Evolutionary conservation across 805 yeast genomes (phyloP).

Genomic region (Kregervanrija pseudodelftensis): DNA sequence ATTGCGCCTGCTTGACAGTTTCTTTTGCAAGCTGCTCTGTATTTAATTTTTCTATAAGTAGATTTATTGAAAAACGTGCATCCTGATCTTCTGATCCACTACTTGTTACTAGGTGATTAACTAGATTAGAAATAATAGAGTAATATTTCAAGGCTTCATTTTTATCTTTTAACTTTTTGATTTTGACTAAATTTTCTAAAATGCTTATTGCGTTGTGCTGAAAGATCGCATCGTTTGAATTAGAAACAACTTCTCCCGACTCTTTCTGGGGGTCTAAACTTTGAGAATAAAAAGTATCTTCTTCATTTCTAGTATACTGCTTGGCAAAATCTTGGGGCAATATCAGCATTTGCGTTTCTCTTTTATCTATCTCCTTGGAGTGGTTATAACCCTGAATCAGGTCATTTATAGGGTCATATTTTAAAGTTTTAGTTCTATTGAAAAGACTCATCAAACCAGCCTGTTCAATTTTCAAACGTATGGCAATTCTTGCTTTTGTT

Average conservation of each 20-base stretch:
- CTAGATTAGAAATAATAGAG: conserved; percentile 27
- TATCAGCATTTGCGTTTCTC: conserved; percentile 14
- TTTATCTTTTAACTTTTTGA: conserved; percentile 29
- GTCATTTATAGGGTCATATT: conserved; percentile 53
- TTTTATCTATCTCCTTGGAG: conserved; percentile 47
- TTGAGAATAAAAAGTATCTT: too few species aligned
- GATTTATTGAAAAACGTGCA: conserved; percentile 51
- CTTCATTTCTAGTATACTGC: too few species aligned
- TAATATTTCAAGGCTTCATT: conserved; percentile 29
- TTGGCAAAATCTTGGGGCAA: too few species aligned
- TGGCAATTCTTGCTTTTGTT: conserved; percentile 38
- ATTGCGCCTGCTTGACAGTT: conserved; percentile 52
- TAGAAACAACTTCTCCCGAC: too few species aligned
- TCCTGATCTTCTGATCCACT: conserved; percentile 1
- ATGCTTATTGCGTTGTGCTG: too few species aligned
- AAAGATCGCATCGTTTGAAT: too few species aligned
- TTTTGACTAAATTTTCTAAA: too few species aligned
- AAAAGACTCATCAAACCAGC: conserved; percentile 51
- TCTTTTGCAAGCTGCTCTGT: conserved; percentile 70
- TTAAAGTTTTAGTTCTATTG: conserved; percentile 42
- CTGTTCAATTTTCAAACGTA: conserved; percentile 54
- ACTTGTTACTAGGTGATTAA: conserved; percentile 1
- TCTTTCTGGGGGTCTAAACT: too few species aligned
- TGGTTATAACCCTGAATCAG: conserved; percentile 59
- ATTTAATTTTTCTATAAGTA: conserved; percentile 53